Base-by-base conservation (phyloP, 139 green algal genomes). In the Deuterostichococcus epilithicus region DNA sequence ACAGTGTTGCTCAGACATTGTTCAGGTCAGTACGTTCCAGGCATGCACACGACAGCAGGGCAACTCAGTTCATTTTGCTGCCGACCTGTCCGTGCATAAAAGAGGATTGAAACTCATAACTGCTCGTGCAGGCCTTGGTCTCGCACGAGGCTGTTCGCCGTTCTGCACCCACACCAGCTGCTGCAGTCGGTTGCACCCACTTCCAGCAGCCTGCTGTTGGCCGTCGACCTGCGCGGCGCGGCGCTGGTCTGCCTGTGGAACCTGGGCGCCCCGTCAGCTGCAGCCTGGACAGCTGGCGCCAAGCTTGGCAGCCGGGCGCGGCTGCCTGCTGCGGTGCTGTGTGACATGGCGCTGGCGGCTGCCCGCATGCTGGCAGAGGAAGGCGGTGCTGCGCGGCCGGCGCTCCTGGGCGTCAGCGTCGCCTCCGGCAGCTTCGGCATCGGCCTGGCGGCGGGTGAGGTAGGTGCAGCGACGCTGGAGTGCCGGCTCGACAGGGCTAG, bases 261-360 rank as follows among this genome's bases (percentile, higher is more conserved):
- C 13, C 60, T n/a, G n/a, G n/a, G n/a, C n/a, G n/a, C n/a, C n/a
- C n/a, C n/a, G n/a, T n/a, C n/a, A n/a, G n/a, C n/a, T n/a, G n/a
- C n/a, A n/a, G n/a, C n/a, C n/a, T n/a, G n/a, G n/a, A n/a, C n/a
- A n/a, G n/a, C n/a, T n/a, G n/a, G n/a, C n/a, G n/a, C 10, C 33
- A 2, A 3, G 20, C 44, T 70, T 22, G 34, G 26, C 37, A 38
- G 44, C 3, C 26, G 0, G 5, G 42, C 32, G 2, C 18, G 74
- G 38, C 68, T 85, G 68, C 81, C 81, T 15, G 76, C 39, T 1
- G 58, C 76, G 5, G 69, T 77, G 38, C 76, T 85, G 68, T 71
- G 82, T 3, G 76, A 85, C 47, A 26, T 80, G 18, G 71, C 71
- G 0, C 34, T 32, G 26, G 78, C 70, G 5, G 68, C 68, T 23